Evolutionary conservation across 2,329 filamentous ascomycete species (phyloP), one percentile per base, ranked within the genome.

Genomic region (Elsinoe australis): DNA sequence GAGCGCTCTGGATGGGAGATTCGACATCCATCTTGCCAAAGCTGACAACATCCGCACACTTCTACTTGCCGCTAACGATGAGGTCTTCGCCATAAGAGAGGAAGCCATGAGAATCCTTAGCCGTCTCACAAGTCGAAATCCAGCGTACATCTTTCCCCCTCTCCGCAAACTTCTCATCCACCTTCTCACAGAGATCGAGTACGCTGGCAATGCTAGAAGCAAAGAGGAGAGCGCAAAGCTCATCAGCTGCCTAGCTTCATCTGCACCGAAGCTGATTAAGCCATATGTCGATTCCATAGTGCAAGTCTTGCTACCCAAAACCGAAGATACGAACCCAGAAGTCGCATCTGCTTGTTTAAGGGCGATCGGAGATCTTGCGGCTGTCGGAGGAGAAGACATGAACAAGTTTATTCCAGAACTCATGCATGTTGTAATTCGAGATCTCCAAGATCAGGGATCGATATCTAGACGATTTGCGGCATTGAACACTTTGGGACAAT

Each of bases 211-310:
- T 45, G 78, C 90, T 5, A 80, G 87, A 38, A 94, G 90, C 66
- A 96, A 96, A 66, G 90, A 96, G 66, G 92, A 98, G 64, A 95
- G 89, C 58, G 89, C 92, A 7, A 89, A 88, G 61, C 73, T 98
- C 2, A 83, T 98, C 53, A 94, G 89, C 57, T 78, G 96, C 49
- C 79, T 98, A 31, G 90, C 96, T 5, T 84, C 88, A 54, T 94
- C 95, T 60, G 90, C 92, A 0, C 90, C 94, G 52, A 84, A 83
- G 48, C 75, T 98, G 9, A 94, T 98, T 62, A 90, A 90, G 64
- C 90, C 92, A 2, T 96, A 96, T 59, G 92, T 98, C 36, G 88
- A 95, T 59, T 88, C 92, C 1, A 96, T 98, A 78, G 86, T 96
- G 47, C 84, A 84, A 9, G 88, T 95, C 1, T 76, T 98, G n/a